Percentiles rank a stretch among this genome's conserved stretches.
Evolutionary conservation across 2,329 filamentous ascomycete species (phyloP).

Genomic region (Cryphonectria parasitica): DNA sequence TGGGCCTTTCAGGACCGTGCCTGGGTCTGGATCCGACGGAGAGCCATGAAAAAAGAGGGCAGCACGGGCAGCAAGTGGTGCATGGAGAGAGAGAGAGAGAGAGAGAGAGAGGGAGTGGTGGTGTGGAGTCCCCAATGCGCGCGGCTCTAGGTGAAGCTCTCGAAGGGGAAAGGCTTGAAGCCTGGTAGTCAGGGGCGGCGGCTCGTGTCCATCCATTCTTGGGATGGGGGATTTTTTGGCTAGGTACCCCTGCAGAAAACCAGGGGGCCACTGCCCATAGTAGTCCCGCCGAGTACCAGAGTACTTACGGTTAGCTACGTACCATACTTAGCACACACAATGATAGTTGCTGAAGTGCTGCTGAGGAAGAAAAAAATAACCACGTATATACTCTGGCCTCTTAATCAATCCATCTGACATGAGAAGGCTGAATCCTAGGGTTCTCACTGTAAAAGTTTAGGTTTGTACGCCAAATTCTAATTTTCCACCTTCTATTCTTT

Average conservation of each 20-base stretch:
- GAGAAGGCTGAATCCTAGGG: not conserved
- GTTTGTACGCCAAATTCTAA: not conserved
- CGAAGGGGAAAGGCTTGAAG: not conserved
- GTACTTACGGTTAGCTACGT: no score
- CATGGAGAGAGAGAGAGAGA: not conserved
- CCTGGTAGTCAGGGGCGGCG: conserved; percentile 15
- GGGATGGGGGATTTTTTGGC: not conserved
- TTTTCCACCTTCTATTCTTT: not conserved
- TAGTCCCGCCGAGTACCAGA: no score
- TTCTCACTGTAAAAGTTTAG: not conserved
- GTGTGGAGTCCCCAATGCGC: conserved; percentile 12
- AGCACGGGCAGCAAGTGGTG: not conserved
- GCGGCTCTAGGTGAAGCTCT: conserved; percentile 13
- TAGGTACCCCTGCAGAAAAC: not conserved
- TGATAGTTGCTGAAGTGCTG: no score
- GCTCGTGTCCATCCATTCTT: conserved; percentile 17
- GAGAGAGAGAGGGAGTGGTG: not conserved
- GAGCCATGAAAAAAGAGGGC: not conserved
- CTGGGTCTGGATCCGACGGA: not conserved
- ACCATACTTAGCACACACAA: no score
- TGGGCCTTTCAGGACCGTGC: not conserved
- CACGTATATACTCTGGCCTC: no score
- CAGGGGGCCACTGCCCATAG: not conserved
- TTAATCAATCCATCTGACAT: no score
- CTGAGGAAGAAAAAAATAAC: no score